phyloP scores from a whole-genome alignment of 2,329 filamentous ascomycete species.

The Nemania sp. region DNA sequence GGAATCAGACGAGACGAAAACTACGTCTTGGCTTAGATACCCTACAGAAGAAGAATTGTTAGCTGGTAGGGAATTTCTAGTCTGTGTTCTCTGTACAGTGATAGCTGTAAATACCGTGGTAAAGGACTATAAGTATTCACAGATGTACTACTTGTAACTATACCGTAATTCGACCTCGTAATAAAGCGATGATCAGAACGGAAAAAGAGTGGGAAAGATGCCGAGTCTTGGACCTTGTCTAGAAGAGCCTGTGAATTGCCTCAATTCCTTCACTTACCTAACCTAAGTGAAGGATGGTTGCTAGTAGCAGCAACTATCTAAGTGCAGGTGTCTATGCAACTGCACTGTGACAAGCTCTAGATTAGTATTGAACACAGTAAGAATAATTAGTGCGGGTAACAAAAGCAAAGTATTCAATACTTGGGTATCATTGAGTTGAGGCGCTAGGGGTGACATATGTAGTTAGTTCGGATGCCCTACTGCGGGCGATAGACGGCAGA shows the following conservation, averaged over 20 bases:
- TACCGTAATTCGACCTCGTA: background rate
- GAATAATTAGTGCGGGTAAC: conserved; percentile 5
- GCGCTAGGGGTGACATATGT: conserved; percentile 29
- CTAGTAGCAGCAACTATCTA: background rate
- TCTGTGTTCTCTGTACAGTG: background rate
- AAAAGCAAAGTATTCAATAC: background rate
- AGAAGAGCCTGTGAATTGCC: background rate
- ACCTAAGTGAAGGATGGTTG: background rate
- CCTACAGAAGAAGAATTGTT: background rate
- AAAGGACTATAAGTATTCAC: background rate
- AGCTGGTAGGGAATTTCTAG: background rate
- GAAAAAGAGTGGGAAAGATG: conserved; percentile 20
- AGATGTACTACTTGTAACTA: conserved; percentile 5
- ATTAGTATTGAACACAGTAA: conserved; percentile 29
- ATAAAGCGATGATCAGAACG: conserved; percentile 32
- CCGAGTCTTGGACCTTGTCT: conserved; percentile 20
- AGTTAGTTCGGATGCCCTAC: conserved; percentile 12
- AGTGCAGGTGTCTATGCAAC: background rate
- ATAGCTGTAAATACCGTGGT: too few relatives aligned
- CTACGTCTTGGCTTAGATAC: conserved; percentile 12
- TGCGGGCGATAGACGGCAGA: conserved; percentile 31
- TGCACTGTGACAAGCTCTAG: conserved; percentile 24
- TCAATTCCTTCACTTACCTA: background rate
- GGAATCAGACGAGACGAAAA: conserved; percentile 15
- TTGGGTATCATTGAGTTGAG: conserved; percentile 10